Conservation (phyloP, 345 rosid genomes). For the Brassica napus region Da-Ae NC_063443.1:9391001-9391500, state of each 20-base stretch:
- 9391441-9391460: conserved; percentile 39
- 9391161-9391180: neutral
- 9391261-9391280: neutral
- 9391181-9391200: neutral
- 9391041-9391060: too few relatives aligned
- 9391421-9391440: conserved; percentile 1
- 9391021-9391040: too few relatives aligned
- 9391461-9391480: conserved; percentile 5
- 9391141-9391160: neutral
- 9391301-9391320: neutral
- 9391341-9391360: neutral
- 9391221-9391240: neutral
- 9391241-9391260: neutral
- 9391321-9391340: neutral
- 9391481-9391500: conserved; percentile 10
- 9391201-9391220: conserved; percentile 8
- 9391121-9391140: too few relatives aligned
- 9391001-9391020: too few relatives aligned
- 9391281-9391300: neutral
- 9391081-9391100: too few relatives aligned
- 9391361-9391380: conserved; percentile 24
- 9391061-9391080: too few relatives aligned
- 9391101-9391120: too few relatives aligned
- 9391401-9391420: neutral
- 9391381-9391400: neutral